Evolutionary conservation across 768 basidiomycete genomes (phyloP), one percentile per base, ranked within the genome.

Genomic region (Phaffia tasmanica): DNA sequence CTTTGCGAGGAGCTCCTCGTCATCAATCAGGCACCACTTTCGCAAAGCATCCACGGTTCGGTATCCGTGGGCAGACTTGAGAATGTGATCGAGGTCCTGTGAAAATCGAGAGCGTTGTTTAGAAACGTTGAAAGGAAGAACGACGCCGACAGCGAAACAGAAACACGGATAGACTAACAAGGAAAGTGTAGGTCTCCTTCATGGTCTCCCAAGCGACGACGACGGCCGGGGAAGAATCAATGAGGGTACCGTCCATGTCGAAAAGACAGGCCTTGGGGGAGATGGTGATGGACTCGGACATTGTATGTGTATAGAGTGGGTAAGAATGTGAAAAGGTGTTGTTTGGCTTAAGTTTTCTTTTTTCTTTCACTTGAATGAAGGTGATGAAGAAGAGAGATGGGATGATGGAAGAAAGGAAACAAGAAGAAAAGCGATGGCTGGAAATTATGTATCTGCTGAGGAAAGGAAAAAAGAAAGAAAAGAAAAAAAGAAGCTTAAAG

Each of bases 11-110:
- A 68, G 47, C 35, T 63, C 62, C 42, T 57, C 49, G 56, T 68
- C 62, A 50, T 68, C 67, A 25, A 68, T 68, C 25, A 63, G 30
- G 49, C 61, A 63, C 62, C 61, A 68, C 25, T 85, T 57, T 18
- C 25, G 19, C 57, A 57, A 18, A 55, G 48, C 46, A 30, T 68
- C 67, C 3, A 47, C 54, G 25, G 67, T 68, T 30, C 67, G 55
- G 67, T 68, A 68, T 1, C 67, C 67, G 48, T 68, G 67, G 47
- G 67, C 67, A 16, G 67, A 68, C 54, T 62, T 42, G 57, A 68
- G 67, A 62, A 68, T 68, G 62, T 68, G 67, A 46, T 48, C 49
- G 1, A 68, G 57, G 56, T 68, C 67, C n/a, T n/a, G n/a, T n/a
- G n/a, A n/a, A n/a, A n/a, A n/a, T n/a, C n/a, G n/a, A n/a, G n/a